Conservation (phyloP, 208 protist genomes). For the Trichomonas tenax region DNA sequence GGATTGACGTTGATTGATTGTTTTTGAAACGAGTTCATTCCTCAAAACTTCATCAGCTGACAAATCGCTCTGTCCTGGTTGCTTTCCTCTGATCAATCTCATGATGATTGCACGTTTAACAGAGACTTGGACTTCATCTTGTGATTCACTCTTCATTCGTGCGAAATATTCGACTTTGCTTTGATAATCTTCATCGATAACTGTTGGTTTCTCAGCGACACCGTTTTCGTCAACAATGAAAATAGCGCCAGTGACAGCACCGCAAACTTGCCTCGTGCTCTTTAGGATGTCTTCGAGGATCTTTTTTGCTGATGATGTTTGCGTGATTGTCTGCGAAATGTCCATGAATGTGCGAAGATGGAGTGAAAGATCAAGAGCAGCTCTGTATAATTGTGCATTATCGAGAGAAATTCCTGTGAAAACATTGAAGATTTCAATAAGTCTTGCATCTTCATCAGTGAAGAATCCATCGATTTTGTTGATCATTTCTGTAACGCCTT, state of each 20-base stretch:
- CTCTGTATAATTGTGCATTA: neutral
- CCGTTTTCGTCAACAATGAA: neutral
- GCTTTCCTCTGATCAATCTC: neutral
- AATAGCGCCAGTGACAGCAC: neutral
- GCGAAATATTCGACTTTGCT: neutral
- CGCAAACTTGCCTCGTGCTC: neutral
- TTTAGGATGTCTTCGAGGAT: neutral
- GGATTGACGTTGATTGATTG: neutral
- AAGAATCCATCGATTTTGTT: slow-evolving; percentile 8
- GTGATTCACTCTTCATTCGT: neutral
- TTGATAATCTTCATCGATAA: neutral
- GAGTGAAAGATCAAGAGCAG: neutral
- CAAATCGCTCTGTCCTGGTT: neutral
- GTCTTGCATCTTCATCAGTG: neutral
- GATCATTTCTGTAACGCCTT: neutral
- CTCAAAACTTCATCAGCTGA: neutral
- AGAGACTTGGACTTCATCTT: neutral
- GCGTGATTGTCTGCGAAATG: neutral
- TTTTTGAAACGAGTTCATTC: neutral
- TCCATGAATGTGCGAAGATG: neutral
- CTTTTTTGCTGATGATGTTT: neutral
- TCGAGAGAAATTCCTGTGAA: neutral
- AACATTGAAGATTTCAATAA: neutral
- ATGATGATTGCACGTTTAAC: neutral
- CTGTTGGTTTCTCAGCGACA: neutral